Percentiles rank a stretch among this genome's conserved stretches.
Conservation (phyloP, 1,139 yeast species). For the Protomyces gravidus region DNA sequence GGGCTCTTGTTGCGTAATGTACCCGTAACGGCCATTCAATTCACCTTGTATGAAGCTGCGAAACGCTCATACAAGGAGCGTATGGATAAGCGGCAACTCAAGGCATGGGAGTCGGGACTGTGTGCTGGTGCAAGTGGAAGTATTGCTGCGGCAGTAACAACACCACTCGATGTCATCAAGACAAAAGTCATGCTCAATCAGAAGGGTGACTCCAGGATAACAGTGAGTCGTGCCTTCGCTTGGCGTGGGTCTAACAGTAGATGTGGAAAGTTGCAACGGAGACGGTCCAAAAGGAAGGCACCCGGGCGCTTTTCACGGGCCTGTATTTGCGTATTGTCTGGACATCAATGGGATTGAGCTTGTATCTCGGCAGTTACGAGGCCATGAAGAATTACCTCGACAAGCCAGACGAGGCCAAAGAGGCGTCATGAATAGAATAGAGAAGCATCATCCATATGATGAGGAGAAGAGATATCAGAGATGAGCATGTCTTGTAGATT, state of each 20-base stretch:
- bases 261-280: slow-evolving; percentile 45
- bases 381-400: slow-evolving; percentile 28
- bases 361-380: slow-evolving; percentile 78
- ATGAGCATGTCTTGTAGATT: too few species aligned
- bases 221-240: background rate
- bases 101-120: slow-evolving; percentile 72
- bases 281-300: slow-evolving; percentile 63
- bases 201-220: background rate
- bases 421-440: background rate
- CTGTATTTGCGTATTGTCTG: slow-evolving; percentile 93
- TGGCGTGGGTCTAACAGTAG: slow-evolving; percentile 49
- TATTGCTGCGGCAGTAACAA: slow-evolving; percentile 85
- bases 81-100: slow-evolving; percentile 50
- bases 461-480: background rate
- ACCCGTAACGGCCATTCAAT: slow-evolving; percentile 92
- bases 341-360: slow-evolving; percentile 99
- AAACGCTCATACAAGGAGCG: slow-evolving; percentile 45
- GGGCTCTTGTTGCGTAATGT: slow-evolving; percentile 91
- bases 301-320: slow-evolving; percentile 67
- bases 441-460: too few species aligned
- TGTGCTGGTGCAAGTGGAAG: slow-evolving; percentile 82
- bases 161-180: slow-evolving; percentile 88
- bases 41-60: slow-evolving; percentile 82
- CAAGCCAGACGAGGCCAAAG: background rate
- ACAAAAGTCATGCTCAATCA: slow-evolving; percentile 73